phyloP scores from a whole-genome alignment of 306 rosid genomes.

The Cicer pinnatifidum region DNA sequence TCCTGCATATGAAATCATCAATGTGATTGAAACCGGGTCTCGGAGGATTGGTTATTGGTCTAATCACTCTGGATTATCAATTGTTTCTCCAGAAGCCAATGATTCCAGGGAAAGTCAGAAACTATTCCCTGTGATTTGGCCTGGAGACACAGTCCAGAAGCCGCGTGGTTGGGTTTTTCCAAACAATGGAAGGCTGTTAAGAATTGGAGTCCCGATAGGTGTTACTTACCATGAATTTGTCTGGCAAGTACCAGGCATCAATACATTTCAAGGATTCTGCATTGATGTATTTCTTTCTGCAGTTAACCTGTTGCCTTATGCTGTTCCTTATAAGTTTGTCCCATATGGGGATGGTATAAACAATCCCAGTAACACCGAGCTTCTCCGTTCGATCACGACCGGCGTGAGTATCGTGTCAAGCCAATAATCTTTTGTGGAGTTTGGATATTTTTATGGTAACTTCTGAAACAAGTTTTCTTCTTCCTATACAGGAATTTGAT shows the following conservation, averaged over 20 bases:
- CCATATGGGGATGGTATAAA: constrained; percentile 67
- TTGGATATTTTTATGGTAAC: constrained; percentile 37
- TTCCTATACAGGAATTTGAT: constrained; percentile 67
- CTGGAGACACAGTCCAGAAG: constrained; percentile 65
- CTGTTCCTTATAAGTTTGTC: constrained; percentile 71
- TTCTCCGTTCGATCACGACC: constrained; percentile 63
- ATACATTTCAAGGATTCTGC: constrained; percentile 79
- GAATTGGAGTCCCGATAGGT: constrained; percentile 73
- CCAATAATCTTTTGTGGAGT: constrained; percentile 6
- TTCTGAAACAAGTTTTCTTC: constrained; percentile 42
- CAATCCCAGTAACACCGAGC: constrained; percentile 69
- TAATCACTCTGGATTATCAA: constrained; percentile 78
- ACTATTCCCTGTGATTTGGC: constrained; percentile 72
- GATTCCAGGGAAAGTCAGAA: constrained; percentile 52
- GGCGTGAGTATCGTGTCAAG: constrained; percentile 67
- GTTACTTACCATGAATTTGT: constrained; percentile 69
- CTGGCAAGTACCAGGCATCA: constrained; percentile 57
- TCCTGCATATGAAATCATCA: constrained; percentile 83
- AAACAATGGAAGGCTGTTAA: constrained; percentile 76
- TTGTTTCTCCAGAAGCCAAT: constrained; percentile 64
- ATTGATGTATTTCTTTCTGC: constrained; percentile 89
- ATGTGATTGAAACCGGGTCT: constrained; percentile 71
- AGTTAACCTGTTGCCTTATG: constrained; percentile 76
- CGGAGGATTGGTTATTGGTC: constrained; percentile 92
- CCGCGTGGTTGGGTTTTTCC: constrained; percentile 99